Base-by-base conservation (phyloP, 2,329 filamentous ascomycete species). In the Trichoderma atrobrunneum region DNA sequence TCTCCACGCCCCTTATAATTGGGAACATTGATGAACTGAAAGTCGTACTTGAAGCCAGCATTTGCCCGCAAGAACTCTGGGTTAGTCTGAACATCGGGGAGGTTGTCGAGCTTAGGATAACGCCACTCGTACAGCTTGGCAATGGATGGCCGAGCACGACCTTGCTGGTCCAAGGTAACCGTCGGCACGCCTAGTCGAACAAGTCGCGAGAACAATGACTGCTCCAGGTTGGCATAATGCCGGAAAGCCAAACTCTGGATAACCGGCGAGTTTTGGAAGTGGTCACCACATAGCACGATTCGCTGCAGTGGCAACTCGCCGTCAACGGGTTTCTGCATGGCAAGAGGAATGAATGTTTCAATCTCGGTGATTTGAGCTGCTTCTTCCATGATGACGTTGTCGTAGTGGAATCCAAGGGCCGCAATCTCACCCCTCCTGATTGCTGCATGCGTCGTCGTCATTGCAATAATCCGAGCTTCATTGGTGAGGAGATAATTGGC, bases 381-480 rank as follows among this genome's bases (percentile, higher is more conserved):
- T 86, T 99, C 96, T 84, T 99, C 96, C 93, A 99, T 98, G 68
- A 99, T 88, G 14, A 99, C 92, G 75, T 97, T 99, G 84, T 98
- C 95, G 78, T 99, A 99, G 76, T 94, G 93, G 82, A 99, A 99
- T 18, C 95, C 95, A n/a, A 98, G 87, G 18, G 89, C 87, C 1
- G 94, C 92, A 77, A 99, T 98, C 78, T 98, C 95, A 74, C 93
- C 90, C 74, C 95, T 88, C 73, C 94, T 90, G 88, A 99, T 99
- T 1, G 96, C 96, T 5, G 96, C 97, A 81, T 99, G 96, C 0
- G 97, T 99, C 5, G 95, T 97, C 21, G 96, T 99, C 97, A 99
- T 99, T 72, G 96, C 97, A 75, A 99, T 92, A 74, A 99, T 96
- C 43, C 96, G 91, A n/a, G 97, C 97, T 82, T 98, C 95, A 78